Base-by-base conservation (phyloP, 1,284 basidiomycete genomes). In the Xerocomus amazonicus region DNA sequence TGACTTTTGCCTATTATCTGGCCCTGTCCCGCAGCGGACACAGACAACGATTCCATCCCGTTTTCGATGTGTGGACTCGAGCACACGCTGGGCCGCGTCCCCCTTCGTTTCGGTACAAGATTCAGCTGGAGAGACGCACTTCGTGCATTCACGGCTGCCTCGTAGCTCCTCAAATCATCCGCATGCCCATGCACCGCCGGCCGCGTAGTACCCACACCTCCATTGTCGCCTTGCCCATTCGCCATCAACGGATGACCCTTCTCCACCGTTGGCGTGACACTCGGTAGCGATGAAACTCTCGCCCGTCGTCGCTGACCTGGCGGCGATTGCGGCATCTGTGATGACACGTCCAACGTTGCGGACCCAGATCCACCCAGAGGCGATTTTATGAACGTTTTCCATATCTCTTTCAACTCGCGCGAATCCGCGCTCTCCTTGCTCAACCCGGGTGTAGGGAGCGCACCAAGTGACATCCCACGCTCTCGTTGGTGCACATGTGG, bases 331-430 rank as follows among this genome's bases (percentile, higher is more conserved):
- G 65, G 63, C 48, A 66, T 49, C 17, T 59, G 60, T 9, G 54
- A 40, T 16, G 50, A 40, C 7, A 26, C 1, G 29, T 61, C 60
- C 10, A 49, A 39, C 33, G 47, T 52, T 9, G 54, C 54, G 13
- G 59, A 48, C 33, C 52, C 58, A 0, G 63, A 47, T 9, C 69
- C 70, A 36, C 74, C 76, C n/a, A 83, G 63, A 23, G 85, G 86
- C 16, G 84, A 88, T 40, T 79, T 75, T 70, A 89, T 77, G 59
- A 84, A 89, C 58, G 80, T 73, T 66, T 77, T 86, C 87, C 87
- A 90, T 58, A 87, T 81, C 48, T 88, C 84, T 45, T 75, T 72
- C 59, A 87, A 60, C 56, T 87, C 83, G 52, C 75, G 72, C 54
- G 73, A 70, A 42, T 84, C 83, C 29, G 66, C 79, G 0, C n/a